A percentile compares a stretch with the other conserved stretches of the same genome.
Evolutionary conservation across 192 early-diverging fungal species (phyloP).

Genomic region (Lunasporangiospora selenospora): DNA sequence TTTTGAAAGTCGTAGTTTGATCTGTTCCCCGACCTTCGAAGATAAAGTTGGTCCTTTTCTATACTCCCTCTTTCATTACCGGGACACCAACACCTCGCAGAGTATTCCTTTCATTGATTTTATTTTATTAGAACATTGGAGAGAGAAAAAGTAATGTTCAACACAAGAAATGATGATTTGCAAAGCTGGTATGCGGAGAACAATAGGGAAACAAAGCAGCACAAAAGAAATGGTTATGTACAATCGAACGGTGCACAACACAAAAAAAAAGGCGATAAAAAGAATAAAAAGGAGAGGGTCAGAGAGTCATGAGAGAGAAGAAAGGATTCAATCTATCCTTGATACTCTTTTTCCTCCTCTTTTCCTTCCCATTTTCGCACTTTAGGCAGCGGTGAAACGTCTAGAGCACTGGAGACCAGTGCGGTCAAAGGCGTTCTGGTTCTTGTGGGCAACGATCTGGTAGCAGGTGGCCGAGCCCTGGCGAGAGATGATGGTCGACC

Average conservation of each 20-base stretch:
- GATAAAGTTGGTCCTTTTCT: too few relatives aligned
- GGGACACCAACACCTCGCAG: too few relatives aligned
- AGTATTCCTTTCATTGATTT: too few relatives aligned
- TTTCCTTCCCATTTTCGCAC: too few relatives aligned
- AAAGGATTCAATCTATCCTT: slow-evolving; percentile 1
- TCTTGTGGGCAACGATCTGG: slow-evolving; percentile 98
- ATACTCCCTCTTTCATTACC: too few relatives aligned
- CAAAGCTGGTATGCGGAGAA: too few relatives aligned
- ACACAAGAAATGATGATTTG: too few relatives aligned
- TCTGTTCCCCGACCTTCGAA: too few relatives aligned
- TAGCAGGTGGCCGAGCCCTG: slow-evolving; percentile 97
- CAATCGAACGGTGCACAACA: slow-evolving; percentile 16
- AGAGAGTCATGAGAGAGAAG: background rate
- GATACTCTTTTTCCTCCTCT: background rate
- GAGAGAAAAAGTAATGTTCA: too few relatives aligned
- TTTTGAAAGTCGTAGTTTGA: too few relatives aligned
- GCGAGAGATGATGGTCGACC: slow-evolving; percentile 94
- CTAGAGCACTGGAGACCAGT: slow-evolving; percentile 62
- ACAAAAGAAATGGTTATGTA: slow-evolving; percentile 15
- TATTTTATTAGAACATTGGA: too few relatives aligned
- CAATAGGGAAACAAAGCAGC: too few relatives aligned
- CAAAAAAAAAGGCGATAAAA: slow-evolving; percentile 5
- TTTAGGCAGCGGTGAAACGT: slow-evolving; percentile 27
- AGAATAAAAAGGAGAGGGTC: background rate
- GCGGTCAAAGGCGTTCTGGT: slow-evolving; percentile 95